Percentiles rank a stretch among this genome's conserved stretches.
These are phyloP conservation scores for Lentinula edodes DNA, from an alignment of 768 basidiomycete species.

Conservation along the genomic window DNA sequence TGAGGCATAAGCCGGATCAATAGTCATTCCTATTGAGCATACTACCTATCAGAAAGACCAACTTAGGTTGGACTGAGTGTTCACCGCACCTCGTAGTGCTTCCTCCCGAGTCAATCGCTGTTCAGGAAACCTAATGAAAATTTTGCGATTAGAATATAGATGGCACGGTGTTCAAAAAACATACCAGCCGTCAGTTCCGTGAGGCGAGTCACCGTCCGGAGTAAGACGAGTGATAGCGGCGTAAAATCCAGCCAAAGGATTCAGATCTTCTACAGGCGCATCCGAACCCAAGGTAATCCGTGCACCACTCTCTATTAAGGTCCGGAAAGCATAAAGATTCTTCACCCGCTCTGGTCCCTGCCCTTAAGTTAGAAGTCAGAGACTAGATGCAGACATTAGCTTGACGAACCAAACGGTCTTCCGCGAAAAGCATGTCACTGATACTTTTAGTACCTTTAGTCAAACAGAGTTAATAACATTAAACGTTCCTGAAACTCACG, in stretches of 20 bases:
- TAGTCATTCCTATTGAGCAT: conserved; percentile 63
- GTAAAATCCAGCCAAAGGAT: conserved; percentile 81
- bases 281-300: conserved; percentile 81
- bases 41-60: neutral
- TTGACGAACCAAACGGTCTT: conserved; percentile 64
- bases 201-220: conserved; percentile 67
- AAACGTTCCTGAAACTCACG: conserved; percentile 38
- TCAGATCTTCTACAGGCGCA: conserved; percentile 84
- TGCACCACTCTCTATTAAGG: conserved; percentile 58
- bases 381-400: neutral
- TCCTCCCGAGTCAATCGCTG: conserved; percentile 72
- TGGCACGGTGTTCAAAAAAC: conserved; percentile 14
- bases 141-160: neutral
- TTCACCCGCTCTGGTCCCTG: conserved; percentile 83
- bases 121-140: conserved; percentile 64
- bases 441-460: conserved; percentile 35
- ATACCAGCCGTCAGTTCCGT: conserved; percentile 81
- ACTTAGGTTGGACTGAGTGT: neutral
- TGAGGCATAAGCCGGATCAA: conserved; percentile 82
- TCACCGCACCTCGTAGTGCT: conserved; percentile 59
- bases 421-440: conserved; percentile 88
- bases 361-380: neutral
- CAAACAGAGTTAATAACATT: neutral
- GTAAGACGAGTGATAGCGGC: conserved; percentile 81
- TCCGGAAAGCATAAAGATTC: conserved; percentile 82